Percentiles rank a stretch among this genome's conserved stretches.
Evolutionary conservation across 78 protist species (phyloP).

Genomic region (Dictyostelium brefeldianum): DNA sequence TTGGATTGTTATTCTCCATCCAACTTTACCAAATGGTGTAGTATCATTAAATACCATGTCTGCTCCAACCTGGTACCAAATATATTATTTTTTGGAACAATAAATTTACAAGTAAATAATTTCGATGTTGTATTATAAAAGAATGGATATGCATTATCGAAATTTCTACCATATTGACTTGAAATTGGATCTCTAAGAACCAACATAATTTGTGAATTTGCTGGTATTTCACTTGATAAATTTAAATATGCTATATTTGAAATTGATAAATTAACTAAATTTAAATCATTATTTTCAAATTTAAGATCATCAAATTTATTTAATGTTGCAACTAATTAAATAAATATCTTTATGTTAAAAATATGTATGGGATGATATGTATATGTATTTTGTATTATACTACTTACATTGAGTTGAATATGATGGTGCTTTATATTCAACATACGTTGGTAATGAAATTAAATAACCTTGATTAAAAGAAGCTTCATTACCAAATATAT

Average conservation of each 20-base stretch:
- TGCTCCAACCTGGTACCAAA: not conserved
- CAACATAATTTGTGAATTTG: not conserved
- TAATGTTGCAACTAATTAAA: no score
- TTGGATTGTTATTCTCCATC: slow-evolving; percentile 24
- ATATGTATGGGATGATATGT: no score
- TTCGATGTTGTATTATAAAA: not conserved
- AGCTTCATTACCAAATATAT: no score
- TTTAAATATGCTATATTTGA: slow-evolving; percentile 6
- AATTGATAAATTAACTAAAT: not conserved
- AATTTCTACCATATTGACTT: not conserved
- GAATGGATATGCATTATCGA: not conserved
- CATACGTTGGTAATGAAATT: no score
- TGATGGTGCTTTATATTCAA: no score
- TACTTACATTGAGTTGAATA: no score
- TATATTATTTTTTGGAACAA: not conserved
- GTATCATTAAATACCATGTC: not conserved
- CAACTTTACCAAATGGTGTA: not conserved
- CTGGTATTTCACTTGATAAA: not conserved
- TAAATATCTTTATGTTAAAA: no score
- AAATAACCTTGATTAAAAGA: no score
- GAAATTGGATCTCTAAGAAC: not conserved
- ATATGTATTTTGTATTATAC: no score
- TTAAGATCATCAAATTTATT: no score
- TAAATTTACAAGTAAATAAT: not conserved
- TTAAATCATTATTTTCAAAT: no score